These are phyloP conservation scores for Phytophthora pinifolia DNA, from an alignment of 352 stramenopile species.

Conservation along the genomic window DNA sequence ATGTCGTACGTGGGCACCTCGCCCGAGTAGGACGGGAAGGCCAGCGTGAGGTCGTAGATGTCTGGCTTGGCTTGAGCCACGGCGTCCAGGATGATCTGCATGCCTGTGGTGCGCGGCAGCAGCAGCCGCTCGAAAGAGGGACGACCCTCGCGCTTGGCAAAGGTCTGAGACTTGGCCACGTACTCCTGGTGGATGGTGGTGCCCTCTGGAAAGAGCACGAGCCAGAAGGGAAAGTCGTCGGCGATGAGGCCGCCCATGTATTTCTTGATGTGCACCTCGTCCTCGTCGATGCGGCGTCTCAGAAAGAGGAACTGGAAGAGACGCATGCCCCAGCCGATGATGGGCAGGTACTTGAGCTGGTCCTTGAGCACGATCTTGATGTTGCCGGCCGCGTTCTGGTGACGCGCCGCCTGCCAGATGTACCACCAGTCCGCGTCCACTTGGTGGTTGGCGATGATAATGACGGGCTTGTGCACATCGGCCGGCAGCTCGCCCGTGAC, in stretches of 20 bases:
- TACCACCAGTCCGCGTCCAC: slow-evolving; percentile 94
- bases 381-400: slow-evolving; percentile 64
- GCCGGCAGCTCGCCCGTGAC: slow-evolving; percentile 83
- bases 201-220: slow-evolving; percentile 90
- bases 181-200: slow-evolving; percentile 91
- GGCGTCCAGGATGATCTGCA: slow-evolving; percentile 92
- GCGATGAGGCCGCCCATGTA: slow-evolving; percentile 79
- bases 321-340: slow-evolving; percentile 90
- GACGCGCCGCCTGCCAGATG: slow-evolving; percentile 84
- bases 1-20: slow-evolving; percentile 89
- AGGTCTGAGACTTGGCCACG: slow-evolving; percentile 89
- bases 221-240: slow-evolving; percentile 87
- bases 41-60: slow-evolving; percentile 94
- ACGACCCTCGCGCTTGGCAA: slow-evolving; percentile 62
- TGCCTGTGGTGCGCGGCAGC: slow-evolving; percentile 90
- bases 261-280: slow-evolving; percentile 67
- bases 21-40: slow-evolving; percentile 80
- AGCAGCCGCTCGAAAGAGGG: slow-evolving; percentile 92
- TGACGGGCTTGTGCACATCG: slow-evolving; percentile 68
- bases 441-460: slow-evolving; percentile 92
- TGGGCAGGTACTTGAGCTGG: slow-evolving; percentile 86
- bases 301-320: slow-evolving; percentile 92
- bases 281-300: slow-evolving; percentile 76
- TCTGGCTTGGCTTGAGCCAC: slow-evolving; percentile 84
- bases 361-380: slow-evolving; percentile 93